phyloP scores from a whole-genome alignment of 1,139 yeast species.

The Yamadazyma triangularis region DNA sequence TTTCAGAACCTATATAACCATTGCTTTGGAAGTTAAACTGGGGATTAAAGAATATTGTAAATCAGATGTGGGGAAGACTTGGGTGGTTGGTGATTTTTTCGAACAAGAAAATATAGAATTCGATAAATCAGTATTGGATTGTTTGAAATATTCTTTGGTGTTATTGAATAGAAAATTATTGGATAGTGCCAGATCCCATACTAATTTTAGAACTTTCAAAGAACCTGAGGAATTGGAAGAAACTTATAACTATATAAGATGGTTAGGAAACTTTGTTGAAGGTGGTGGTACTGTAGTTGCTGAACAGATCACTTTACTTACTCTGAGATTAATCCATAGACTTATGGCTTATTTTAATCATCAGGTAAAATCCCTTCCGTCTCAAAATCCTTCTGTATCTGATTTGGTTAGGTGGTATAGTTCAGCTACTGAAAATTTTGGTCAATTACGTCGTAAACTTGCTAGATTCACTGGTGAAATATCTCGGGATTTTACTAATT shows the following conservation, averaged over 20 bases:
- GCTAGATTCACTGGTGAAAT: slow-evolving; percentile 71
- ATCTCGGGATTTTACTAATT: slow-evolving; percentile 70
- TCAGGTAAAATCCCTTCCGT: slow-evolving; percentile 65
- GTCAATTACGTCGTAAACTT: slow-evolving; percentile 79
- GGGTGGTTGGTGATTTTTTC: slow-evolving; percentile 68
- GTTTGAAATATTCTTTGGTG: slow-evolving; percentile 68
- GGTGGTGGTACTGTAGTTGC: slow-evolving; percentile 88
- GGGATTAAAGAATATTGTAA: slow-evolving; percentile 61
- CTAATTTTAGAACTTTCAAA: slow-evolving; percentile 75
- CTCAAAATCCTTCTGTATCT: slow-evolving; percentile 38
- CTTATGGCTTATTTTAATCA: slow-evolving; percentile 66
- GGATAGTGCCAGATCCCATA: slow-evolving; percentile 64
- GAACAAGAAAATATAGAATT: slow-evolving; percentile 55
- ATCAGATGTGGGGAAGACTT: slow-evolving; percentile 58
- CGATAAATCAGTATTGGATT: slow-evolving; percentile 68
- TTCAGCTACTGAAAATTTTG: slow-evolving; percentile 79
- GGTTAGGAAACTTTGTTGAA: slow-evolving; percentile 67
- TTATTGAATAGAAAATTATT: slow-evolving; percentile 71
- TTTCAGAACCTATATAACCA: slow-evolving; percentile 68
- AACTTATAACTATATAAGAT: slow-evolving; percentile 71
- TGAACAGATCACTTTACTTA: slow-evolving; percentile 62
- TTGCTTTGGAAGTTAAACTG: slow-evolving; percentile 74
- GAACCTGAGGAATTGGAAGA: slow-evolving; percentile 87
- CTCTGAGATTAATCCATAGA: slow-evolving; percentile 65
- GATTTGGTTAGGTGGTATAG: slow-evolving; percentile 78